Conservation (phyloP, 2,329 filamentous ascomycete species). For the Epicoccum nigrum region DNA sequence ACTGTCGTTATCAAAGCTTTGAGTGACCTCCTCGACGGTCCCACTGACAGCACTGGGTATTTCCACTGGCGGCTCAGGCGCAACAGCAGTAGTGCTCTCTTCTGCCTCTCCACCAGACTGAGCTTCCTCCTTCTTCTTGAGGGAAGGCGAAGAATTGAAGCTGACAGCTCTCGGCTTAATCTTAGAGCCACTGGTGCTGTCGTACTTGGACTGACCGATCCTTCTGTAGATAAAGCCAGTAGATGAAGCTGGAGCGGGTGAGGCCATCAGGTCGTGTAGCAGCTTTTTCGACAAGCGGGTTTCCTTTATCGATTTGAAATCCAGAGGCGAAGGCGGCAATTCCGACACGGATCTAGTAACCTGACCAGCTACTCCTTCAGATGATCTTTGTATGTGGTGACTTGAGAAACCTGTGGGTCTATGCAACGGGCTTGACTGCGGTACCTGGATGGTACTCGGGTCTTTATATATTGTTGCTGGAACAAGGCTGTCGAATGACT, state of each 20-base stretch:
- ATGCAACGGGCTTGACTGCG: constrained; percentile 1
- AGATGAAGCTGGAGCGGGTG: constrained; percentile 31
- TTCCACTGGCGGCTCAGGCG: neutral
- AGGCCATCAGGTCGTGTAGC: constrained; percentile 27
- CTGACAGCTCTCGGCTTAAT: constrained; percentile 28
- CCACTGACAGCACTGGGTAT: neutral
- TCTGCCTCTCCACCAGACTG: neutral
- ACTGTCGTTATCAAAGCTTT: neutral
- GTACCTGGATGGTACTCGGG: constrained; percentile 9
- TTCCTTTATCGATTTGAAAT: neutral
- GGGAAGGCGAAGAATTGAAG: constrained; percentile 33
- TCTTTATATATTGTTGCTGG: constrained; percentile 16
- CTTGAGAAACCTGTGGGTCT: neutral
- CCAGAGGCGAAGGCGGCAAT: neutral
- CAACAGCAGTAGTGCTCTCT: neutral
- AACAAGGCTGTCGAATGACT: constrained; percentile 11
- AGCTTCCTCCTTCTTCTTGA: neutral
- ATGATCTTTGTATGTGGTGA: constrained; percentile 11
- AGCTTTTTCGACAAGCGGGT: neutral
- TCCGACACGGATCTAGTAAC: neutral
- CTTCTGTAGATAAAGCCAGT: constrained; percentile 38
- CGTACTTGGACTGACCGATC: constrained; percentile 19
- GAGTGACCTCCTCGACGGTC: neutral
- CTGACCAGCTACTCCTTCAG: constrained; percentile 16
- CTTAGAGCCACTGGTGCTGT: constrained; percentile 10